phyloP scores from a whole-genome alignment of 2,329 filamentous ascomycete genomes.

The Claviceps spartinae region DNA sequence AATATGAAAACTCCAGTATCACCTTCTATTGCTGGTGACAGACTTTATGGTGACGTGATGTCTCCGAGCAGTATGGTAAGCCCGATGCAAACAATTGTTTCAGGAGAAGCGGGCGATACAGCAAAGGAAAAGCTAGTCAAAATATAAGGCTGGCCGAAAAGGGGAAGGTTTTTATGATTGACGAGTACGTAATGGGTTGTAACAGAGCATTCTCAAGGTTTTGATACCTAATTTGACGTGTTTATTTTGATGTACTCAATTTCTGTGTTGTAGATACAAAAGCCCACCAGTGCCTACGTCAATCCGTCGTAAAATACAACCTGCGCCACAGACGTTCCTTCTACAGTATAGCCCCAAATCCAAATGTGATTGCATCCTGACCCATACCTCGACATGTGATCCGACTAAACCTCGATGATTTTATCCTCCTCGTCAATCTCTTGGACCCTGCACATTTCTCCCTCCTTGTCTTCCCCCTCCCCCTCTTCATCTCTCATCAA shows the following conservation, averaged over 20 bases:
- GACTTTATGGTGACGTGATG: constrained; percentile 10
- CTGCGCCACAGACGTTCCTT: background rate
- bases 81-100: background rate
- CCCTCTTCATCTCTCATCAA: constrained; percentile 65
- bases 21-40: background rate
- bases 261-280: too few relatives aligned
- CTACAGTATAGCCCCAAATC: background rate
- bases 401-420: constrained; percentile 37
- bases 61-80: constrained; percentile 2
- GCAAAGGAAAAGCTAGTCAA: background rate
- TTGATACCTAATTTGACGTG: too few relatives aligned
- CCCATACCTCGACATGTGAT: background rate
- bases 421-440: constrained; percentile 39
- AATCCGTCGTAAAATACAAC: background rate
- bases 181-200: too few relatives aligned
- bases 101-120: background rate
- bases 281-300: background rate
- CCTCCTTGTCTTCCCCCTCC: constrained; percentile 28
- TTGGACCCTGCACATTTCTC: constrained; percentile 21
- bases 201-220: background rate
- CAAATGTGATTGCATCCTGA: background rate
- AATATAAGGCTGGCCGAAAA: background rate
- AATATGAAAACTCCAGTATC: constrained; percentile 3
- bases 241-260: too few relatives aligned
- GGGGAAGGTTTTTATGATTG: background rate